A percentile compares a stretch with the other conserved stretches of the same genome.
phyloP scores from a whole-genome alignment of 306 rosid species.

The Quercus alba region DNA sequence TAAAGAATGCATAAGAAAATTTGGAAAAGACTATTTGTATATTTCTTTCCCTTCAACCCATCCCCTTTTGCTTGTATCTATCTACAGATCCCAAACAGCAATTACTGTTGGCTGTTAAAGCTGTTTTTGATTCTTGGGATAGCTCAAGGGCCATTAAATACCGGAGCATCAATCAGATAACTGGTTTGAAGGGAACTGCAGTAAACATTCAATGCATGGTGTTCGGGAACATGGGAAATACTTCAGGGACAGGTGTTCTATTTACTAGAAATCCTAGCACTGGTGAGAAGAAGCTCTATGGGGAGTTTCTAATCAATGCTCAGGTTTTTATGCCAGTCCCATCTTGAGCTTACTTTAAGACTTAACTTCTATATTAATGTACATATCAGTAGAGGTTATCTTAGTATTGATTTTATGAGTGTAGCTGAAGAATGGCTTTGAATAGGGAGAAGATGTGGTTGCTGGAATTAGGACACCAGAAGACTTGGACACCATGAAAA shows the following conservation, averaged over 20 bases:
- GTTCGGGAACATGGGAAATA: slow-evolving; percentile 90
- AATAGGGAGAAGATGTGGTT: slow-evolving; percentile 98
- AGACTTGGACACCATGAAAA: slow-evolving; percentile 74
- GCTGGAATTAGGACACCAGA: slow-evolving; percentile 97
- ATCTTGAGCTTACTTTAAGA: slow-evolving; percentile 19
- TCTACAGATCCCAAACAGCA: slow-evolving; percentile 88
- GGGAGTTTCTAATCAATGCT: slow-evolving; percentile 92
- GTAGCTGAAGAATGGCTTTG: slow-evolving; percentile 19
- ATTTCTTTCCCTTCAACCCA: background rate
- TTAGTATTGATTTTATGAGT: slow-evolving; percentile 5
- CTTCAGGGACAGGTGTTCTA: slow-evolving; percentile 96
- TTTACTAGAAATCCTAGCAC: slow-evolving; percentile 99
- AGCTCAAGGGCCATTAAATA: slow-evolving; percentile 92
- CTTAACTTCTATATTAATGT: background rate
- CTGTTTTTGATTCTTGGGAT: slow-evolving; percentile 98
- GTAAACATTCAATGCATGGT: slow-evolving; percentile 97
- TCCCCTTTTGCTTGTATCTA: slow-evolving; percentile 1
- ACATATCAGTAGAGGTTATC: background rate
- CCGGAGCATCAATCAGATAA: slow-evolving; percentile 82
- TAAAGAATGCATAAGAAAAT: background rate
- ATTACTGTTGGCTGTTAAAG: slow-evolving; percentile 69
- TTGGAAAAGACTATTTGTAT: background rate
- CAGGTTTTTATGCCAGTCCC: slow-evolving; percentile 56
- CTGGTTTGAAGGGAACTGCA: slow-evolving; percentile 86
- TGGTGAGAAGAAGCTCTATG: slow-evolving; percentile 90